Percentiles rank a stretch among this genome's conserved stretches.
Conservation (phyloP, 2,329 filamentous ascomycete species). For the Truncatella angustata region DNA sequence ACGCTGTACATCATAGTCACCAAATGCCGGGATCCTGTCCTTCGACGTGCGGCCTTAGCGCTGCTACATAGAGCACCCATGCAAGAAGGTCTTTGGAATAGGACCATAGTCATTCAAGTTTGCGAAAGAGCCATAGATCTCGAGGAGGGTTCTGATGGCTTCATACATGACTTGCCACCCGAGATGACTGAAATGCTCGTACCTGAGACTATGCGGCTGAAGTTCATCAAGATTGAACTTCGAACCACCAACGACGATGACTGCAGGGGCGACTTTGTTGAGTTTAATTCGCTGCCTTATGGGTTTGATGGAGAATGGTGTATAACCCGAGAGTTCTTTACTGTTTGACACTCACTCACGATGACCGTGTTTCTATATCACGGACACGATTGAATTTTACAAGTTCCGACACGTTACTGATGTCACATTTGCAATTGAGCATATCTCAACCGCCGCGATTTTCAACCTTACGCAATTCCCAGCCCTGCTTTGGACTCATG, state of each 20-base stretch:
- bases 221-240: constrained; percentile 2
- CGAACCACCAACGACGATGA: constrained; percentile 1
- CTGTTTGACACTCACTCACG: neutral
- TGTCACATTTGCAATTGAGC: too few relatives aligned
- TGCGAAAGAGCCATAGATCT: neutral
- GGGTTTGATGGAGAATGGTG: constrained; percentile 1
- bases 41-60: neutral
- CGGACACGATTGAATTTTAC: too few relatives aligned
- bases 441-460: too few relatives aligned
- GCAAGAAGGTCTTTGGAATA: constrained; percentile 5
- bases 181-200: neutral
- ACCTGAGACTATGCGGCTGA: constrained; percentile 1
- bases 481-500: too few relatives aligned
- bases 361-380: neutral
- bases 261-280: neutral
- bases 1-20: neutral
- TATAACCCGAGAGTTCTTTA: constrained; percentile 1
- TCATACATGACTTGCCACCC: neutral
- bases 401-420: too few relatives aligned
- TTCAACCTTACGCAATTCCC: too few relatives aligned
- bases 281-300: neutral
- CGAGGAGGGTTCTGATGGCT: neutral
- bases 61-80: neutral
- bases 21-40: neutral
- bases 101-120: constrained; percentile 1